Evolutionary conservation across 768 basidiomycete genomes (phyloP).

Genomic region (Russula vinacea): DNA sequence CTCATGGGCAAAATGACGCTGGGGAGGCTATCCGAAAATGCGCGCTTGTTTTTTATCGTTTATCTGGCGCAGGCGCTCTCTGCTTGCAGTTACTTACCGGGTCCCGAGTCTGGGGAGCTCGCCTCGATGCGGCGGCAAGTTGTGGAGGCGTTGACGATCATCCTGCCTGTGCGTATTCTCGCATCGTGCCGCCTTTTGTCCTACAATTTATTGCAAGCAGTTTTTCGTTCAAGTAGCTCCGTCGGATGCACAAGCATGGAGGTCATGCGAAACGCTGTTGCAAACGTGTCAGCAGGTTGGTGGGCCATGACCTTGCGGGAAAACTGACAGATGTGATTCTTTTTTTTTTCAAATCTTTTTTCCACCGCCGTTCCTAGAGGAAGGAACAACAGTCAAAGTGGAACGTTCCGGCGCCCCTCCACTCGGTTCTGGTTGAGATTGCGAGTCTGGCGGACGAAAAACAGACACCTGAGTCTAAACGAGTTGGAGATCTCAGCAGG

Average conservation of each 20-base stretch:
- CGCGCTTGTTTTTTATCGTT: constrained; percentile 47
- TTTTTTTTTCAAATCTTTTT: neutral
- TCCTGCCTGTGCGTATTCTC: constrained; percentile 47
- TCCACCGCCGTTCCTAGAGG: constrained; percentile 12
- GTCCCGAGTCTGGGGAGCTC: constrained; percentile 35
- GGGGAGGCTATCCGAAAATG: constrained; percentile 43
- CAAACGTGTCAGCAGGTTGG: constrained; percentile 44
- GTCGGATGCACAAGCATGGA: constrained; percentile 36
- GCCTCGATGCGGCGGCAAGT: constrained; percentile 45
- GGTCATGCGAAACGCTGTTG: constrained; percentile 44
- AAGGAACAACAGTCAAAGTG: constrained; percentile 23
- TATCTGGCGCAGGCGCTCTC: constrained; percentile 46
- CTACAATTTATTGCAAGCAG: constrained; percentile 32
- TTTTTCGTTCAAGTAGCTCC: constrained; percentile 37
- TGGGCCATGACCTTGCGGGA: constrained; percentile 18
- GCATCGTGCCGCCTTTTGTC: neutral
- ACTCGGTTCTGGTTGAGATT: constrained; percentile 22
- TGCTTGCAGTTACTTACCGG: constrained; percentile 39
- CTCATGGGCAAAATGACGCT: constrained; percentile 48
- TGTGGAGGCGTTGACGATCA: constrained; percentile 48
- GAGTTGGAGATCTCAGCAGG: constrained; percentile 29
- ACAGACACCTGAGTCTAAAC: constrained; percentile 11
- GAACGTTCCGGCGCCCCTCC: constrained; percentile 18
- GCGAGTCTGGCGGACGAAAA: constrained; percentile 16
- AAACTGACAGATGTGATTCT: constrained; percentile 15